A percentile compares a stretch with the other conserved stretches of the same genome.
Evolutionary conservation across 2,329 filamentous ascomycete species (phyloP).

Genomic region (Alternaria brassicae): DNA sequence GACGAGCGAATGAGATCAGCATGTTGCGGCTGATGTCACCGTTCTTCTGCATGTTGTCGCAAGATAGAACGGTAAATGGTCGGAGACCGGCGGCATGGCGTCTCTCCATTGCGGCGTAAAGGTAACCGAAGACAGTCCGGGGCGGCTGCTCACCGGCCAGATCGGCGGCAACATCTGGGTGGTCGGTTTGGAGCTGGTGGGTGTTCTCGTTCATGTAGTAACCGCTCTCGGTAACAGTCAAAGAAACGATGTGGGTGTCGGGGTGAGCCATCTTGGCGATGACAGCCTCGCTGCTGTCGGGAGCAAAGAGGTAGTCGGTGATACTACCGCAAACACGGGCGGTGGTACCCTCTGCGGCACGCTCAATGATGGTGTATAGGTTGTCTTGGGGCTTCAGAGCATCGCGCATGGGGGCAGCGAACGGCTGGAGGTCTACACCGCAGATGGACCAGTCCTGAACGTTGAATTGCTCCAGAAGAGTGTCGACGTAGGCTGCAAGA

Average conservation of each 20-base stretch:
- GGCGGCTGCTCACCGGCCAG: slow-evolving; percentile 31
- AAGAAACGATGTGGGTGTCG: slow-evolving; percentile 40
- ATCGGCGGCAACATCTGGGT: slow-evolving; percentile 37
- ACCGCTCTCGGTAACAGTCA: slow-evolving; percentile 41
- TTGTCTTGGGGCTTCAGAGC: slow-evolving; percentile 35
- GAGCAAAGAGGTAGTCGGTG: slow-evolving; percentile 40
- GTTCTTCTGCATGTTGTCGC: slow-evolving; percentile 44
- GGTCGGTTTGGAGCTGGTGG: slow-evolving; percentile 34
- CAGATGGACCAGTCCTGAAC: slow-evolving; percentile 40
- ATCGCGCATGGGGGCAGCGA: slow-evolving; percentile 36
- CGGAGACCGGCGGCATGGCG: slow-evolving; percentile 36
- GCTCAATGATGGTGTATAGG: slow-evolving; percentile 40
- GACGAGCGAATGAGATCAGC: slow-evolving; percentile 33
- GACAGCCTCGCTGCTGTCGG: slow-evolving; percentile 37
- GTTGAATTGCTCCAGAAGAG: slow-evolving; percentile 34
- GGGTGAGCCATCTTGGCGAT: slow-evolving; percentile 41
- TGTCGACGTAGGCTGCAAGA: slow-evolving; percentile 39
- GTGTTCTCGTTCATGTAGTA: slow-evolving; percentile 44
- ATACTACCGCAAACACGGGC: slow-evolving; percentile 37
- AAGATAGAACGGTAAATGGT: slow-evolving; percentile 40
- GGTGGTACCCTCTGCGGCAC: slow-evolving; percentile 30
- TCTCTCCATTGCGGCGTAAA: slow-evolving; percentile 34
- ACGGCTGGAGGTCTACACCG: slow-evolving; percentile 38
- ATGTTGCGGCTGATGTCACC: slow-evolving; percentile 38
- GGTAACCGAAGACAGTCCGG: slow-evolving; percentile 38